Conservation (phyloP, 2,329 filamentous ascomycete species). For the Diaporthe sp. region DNA sequence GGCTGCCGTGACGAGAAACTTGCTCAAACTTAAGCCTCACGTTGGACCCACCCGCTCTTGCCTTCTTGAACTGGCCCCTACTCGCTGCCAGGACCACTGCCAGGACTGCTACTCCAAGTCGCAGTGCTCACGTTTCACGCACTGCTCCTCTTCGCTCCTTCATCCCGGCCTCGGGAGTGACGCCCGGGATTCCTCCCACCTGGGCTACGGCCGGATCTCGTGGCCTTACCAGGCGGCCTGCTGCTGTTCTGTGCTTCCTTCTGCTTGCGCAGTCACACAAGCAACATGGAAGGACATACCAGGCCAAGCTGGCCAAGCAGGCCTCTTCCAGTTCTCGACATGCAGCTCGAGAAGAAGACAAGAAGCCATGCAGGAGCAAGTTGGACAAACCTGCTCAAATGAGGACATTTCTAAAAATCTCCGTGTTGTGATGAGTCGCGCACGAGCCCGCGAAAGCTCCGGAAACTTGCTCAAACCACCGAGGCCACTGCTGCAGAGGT, state of each 20-base stretch:
- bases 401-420: background rate
- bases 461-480: slow-evolving; percentile 34
- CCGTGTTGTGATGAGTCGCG: slow-evolving; percentile 19
- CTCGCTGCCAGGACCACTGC: background rate
- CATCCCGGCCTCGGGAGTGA: slow-evolving; percentile 24
- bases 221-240: background rate
- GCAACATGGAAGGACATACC: background rate
- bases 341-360: background rate
- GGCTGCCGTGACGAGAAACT: slow-evolving; percentile 20
- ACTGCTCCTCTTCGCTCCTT: slow-evolving; percentile 19
- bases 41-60: slow-evolving; percentile 16
- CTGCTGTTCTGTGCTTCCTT: background rate
- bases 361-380: background rate
- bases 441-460: slow-evolving; percentile 1
- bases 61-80: background rate
- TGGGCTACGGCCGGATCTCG: slow-evolving; percentile 1
- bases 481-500: slow-evolving; percentile 18
- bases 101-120: background rate
- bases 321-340: background rate
- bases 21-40: slow-evolving; percentile 33
- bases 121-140: slow-evolving; percentile 8
- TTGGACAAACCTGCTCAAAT: background rate
- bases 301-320: background rate
- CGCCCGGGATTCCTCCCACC: background rate
- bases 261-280: background rate